A percentile compares a stretch with the other conserved stretches of the same genome.
These are phyloP conservation scores for Scytalidium lignicola DNA, from an alignment of 2,329 filamentous ascomycete genomes.

Conservation along the genomic window DNA sequence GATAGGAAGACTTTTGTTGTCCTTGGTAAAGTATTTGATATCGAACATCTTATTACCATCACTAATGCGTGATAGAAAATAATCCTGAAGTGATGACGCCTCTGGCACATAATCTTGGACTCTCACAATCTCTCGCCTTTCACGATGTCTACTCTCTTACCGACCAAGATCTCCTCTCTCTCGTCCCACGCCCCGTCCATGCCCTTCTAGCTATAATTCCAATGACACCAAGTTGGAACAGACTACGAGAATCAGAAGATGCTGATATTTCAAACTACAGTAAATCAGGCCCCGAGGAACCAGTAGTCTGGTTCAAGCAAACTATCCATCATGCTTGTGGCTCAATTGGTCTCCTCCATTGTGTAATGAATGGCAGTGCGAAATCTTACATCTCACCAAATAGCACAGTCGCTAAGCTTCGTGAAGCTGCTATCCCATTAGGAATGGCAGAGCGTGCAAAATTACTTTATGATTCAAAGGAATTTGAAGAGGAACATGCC, in stretches of 20 bases:
- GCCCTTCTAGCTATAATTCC: conserved; percentile 93
- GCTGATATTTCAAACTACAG: conserved; percentile 53
- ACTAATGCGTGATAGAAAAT: conserved; percentile 20
- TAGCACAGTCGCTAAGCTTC: conserved; percentile 51
- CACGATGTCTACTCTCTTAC: conserved; percentile 91
- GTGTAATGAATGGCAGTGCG: conserved; percentile 71
- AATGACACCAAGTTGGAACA: conserved; percentile 73
- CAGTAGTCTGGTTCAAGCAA: conserved; percentile 89
- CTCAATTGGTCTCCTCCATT: conserved; percentile 82
- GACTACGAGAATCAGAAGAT: conserved; percentile 71
- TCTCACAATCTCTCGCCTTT: conserved; percentile 70
- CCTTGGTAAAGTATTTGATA: neutral
- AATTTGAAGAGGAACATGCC: conserved; percentile 73
- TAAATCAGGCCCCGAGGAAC: conserved; percentile 62
- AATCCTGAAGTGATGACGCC: conserved; percentile 87
- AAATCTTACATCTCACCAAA: conserved; percentile 22
- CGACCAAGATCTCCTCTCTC: conserved; percentile 76
- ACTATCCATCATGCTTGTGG: conserved; percentile 94
- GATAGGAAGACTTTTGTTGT: neutral
- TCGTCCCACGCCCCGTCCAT: conserved; percentile 82
- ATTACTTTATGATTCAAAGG: conserved; percentile 70
- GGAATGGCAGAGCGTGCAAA: conserved; percentile 60
- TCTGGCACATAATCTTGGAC: conserved; percentile 77
- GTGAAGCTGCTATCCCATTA: conserved; percentile 64
- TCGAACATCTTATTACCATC: neutral